Percentiles rank a stretch among this genome's conserved stretches.
Evolutionary conservation across 345 rosid genomes (phyloP).

Genomic region (Tarenaya hassleriana): DNA sequence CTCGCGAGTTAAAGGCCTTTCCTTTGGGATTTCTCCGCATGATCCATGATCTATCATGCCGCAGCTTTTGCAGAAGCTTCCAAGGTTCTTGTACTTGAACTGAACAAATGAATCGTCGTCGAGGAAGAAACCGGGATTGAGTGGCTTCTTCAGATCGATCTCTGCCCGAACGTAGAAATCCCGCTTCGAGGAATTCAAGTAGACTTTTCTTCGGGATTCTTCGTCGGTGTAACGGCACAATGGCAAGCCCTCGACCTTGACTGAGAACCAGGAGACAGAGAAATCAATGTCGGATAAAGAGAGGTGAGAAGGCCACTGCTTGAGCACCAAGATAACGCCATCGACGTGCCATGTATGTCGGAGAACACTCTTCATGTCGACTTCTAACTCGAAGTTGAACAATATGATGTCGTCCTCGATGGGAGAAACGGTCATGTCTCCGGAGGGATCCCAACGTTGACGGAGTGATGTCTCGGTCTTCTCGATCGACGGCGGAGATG

Average conservation of each 20-base stretch:
- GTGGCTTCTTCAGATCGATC: neutral
- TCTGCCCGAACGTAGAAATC: neutral
- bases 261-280: neutral
- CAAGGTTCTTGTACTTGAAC: neutral
- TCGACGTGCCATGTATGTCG: neutral
- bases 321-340: neutral
- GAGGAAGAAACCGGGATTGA: conserved; percentile 5
- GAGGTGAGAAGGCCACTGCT: conserved; percentile 3
- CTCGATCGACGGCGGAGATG: too few relatives aligned
- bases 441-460: too few relatives aligned
- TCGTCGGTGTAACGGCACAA: neutral
- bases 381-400: neutral
- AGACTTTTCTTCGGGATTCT: neutral
- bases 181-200: neutral
- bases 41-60: neutral
- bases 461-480: too few relatives aligned
- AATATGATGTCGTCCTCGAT: neutral
- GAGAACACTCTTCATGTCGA: neutral
- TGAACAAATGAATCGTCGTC: neutral
- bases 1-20: conserved; percentile 3
- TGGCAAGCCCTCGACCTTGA: conserved; percentile 7
- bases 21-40: neutral
- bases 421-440: neutral
- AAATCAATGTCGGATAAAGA: neutral
- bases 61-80: neutral